These are phyloP conservation scores for Oenanthe javanica DNA, from an alignment of 140 eudicot species.

Conservation along the genomic window DNA sequence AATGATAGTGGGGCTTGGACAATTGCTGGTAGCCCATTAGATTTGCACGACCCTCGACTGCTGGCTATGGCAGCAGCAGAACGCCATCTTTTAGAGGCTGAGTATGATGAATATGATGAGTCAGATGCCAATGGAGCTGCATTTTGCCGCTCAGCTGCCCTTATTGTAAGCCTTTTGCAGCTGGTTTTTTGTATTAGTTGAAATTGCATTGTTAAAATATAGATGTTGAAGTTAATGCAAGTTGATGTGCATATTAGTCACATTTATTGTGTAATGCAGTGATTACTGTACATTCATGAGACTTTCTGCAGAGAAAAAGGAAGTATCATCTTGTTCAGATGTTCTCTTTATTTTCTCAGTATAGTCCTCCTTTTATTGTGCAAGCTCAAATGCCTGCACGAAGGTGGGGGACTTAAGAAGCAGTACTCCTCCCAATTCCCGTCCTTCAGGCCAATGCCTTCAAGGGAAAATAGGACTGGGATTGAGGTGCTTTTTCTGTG, in stretches of 20 bases:
- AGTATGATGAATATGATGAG: slow-evolving; percentile 76
- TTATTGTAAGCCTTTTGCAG: slow-evolving; percentile 41
- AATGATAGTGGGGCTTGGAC: slow-evolving; percentile 64
- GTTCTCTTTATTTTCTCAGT: background rate
- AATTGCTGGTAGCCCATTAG: slow-evolving; percentile 59
- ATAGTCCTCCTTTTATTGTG: background rate
- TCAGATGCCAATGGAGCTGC: slow-evolving; percentile 63
- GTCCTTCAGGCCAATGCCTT: background rate
- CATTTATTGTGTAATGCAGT: background rate
- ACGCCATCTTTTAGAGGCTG: slow-evolving; percentile 59
- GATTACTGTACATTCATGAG: background rate
- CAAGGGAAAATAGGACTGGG: background rate
- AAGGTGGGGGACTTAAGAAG: background rate
- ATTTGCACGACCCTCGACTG: slow-evolving; percentile 70
- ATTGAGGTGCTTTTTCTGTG: background rate
- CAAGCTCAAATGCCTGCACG: background rate
- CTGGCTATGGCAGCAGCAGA: slow-evolving; percentile 80
- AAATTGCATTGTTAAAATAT: background rate
- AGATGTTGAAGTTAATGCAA: background rate
- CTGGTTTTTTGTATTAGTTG: background rate
- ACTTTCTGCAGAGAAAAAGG: background rate
- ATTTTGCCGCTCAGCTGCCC: slow-evolving; percentile 83
- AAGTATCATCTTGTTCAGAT: background rate
- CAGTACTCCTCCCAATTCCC: background rate
- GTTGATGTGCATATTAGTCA: background rate